Conservation (phyloP, 2,329 filamentous ascomycete genomes). For the Rhynchosporium secalis region DNA sequence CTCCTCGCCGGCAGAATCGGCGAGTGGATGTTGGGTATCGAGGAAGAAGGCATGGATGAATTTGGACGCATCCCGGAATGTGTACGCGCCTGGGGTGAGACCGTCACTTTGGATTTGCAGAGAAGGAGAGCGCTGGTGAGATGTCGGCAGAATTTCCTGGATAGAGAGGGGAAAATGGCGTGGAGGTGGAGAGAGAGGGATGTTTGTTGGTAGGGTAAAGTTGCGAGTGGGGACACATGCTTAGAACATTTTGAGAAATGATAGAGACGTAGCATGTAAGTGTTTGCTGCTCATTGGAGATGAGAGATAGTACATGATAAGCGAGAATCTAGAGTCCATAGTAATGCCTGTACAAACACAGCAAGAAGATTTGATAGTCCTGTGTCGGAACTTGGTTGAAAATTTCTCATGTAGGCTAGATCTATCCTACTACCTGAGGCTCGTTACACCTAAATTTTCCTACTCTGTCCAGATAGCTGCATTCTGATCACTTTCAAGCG, state of each 20-base stretch:
- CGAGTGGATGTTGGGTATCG: constrained; percentile 33
- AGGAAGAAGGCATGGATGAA: constrained; percentile 30
- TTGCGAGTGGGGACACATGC: not conserved
- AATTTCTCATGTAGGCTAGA: too few relatives aligned
- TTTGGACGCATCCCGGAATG: constrained; percentile 28
- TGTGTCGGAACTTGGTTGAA: too few relatives aligned
- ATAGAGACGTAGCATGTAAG: not conserved
- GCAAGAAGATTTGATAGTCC: too few relatives aligned
- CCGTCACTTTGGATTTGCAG: constrained; percentile 26
- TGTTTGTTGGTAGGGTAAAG: constrained; percentile 16
- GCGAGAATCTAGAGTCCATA: not conserved
- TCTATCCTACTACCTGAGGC: too few relatives aligned
- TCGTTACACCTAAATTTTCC: too few relatives aligned
- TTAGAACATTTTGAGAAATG: not conserved
- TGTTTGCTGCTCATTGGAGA: not conserved
- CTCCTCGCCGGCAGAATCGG: constrained; percentile 27
- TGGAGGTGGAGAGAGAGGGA: constrained; percentile 21
- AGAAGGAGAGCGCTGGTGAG: constrained; percentile 21
- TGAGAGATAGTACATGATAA: not conserved
- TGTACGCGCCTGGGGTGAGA: constrained; percentile 26
- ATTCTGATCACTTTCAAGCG: too few relatives aligned
- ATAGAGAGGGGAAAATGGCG: constrained; percentile 10
- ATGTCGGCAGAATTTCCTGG: constrained; percentile 24
- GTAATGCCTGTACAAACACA: not conserved
- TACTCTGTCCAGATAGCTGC: too few relatives aligned